These are phyloP conservation scores for Yamadazyma siamensis DNA, from an alignment of 1,139 yeast species.

Conservation along the genomic window DNA sequence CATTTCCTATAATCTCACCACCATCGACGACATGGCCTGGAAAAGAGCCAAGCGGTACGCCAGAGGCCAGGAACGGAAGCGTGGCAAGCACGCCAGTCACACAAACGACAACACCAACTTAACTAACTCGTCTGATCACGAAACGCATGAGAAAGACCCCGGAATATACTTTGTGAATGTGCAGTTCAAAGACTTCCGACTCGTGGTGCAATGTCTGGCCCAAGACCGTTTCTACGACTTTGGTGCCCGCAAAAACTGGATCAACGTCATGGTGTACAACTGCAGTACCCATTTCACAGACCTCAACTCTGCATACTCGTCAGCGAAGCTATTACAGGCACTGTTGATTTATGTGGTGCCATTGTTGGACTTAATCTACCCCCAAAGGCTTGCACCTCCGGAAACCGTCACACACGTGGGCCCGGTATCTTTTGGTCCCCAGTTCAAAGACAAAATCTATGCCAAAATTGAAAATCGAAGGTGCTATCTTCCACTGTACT, in stretches of 20 bases:
- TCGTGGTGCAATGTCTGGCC: slow-evolving; percentile 28
- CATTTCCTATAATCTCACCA: slow-evolving; percentile 41
- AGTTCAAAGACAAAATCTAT: slow-evolving; percentile 17
- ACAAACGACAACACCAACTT: slow-evolving; percentile 17
- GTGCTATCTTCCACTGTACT: slow-evolving; percentile 22
- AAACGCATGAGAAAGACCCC: too few relatives aligned
- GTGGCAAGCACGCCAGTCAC: neutral
- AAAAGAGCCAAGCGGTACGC: slow-evolving; percentile 21
- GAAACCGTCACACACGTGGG: slow-evolving; percentile 3
- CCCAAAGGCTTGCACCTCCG: neutral
- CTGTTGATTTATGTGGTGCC: slow-evolving; percentile 27
- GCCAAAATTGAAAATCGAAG: slow-evolving; percentile 19
- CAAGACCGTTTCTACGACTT: slow-evolving; percentile 23
- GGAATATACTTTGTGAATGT: slow-evolving; percentile 35
- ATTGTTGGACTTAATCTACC: slow-evolving; percentile 23
- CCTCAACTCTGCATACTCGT: slow-evolving; percentile 7
- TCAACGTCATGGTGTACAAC: slow-evolving; percentile 23
- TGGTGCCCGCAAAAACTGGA: slow-evolving; percentile 32
- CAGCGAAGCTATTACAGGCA: slow-evolving; percentile 16
- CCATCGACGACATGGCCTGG: slow-evolving; percentile 34
- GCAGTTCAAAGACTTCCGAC: slow-evolving; percentile 19
- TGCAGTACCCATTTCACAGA: slow-evolving; percentile 7
- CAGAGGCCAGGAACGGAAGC: slow-evolving; percentile 1
- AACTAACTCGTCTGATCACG: neutral
- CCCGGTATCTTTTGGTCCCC: slow-evolving; percentile 14